Conservation (phyloP, 257 asterid genomes). For the Solanum gracilifrons region DNA sequence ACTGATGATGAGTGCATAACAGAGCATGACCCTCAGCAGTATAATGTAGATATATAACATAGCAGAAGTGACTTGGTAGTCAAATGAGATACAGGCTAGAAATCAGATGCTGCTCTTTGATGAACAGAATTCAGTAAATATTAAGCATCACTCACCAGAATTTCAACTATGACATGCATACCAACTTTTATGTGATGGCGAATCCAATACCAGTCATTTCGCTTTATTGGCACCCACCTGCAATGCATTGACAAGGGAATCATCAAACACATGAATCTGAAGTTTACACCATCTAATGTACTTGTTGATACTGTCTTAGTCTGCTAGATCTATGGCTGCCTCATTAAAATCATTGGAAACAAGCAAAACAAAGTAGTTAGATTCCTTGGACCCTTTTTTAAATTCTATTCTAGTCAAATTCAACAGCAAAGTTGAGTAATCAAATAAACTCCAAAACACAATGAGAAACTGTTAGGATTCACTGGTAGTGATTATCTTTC, state of each 20-base stretch:
- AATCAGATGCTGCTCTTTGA: not conserved
- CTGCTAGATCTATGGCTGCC: not conserved
- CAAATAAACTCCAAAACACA: not conserved
- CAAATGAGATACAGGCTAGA: not conserved
- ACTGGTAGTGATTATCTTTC: not conserved
- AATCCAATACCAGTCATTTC: constrained; percentile 98
- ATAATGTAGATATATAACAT: not conserved
- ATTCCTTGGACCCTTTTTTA: not conserved
- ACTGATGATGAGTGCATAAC: not conserved
- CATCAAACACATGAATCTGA: not conserved
- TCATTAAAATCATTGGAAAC: not conserved
- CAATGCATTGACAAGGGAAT: constrained; percentile 5
- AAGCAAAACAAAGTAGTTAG: not conserved
- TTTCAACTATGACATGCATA: constrained; percentile 73
- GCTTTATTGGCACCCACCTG: constrained; percentile 95
- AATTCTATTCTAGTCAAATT: not conserved
- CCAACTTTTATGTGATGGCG: constrained; percentile 98
- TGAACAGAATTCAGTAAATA: not conserved
- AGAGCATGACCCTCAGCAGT: not conserved
- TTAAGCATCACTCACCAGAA: constrained; percentile 52
- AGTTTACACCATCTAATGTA: not conserved
- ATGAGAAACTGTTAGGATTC: not conserved
- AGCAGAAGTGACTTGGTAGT: not conserved
- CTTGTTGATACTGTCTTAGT: not conserved
- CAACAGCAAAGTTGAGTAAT: not conserved